A percentile compares a stretch with the other conserved stretches of the same genome.
These are phyloP conservation scores for Ramalina intermedia DNA, from an alignment of 495 filamentous ascomycete genomes.

Conservation along the genomic window DNA sequence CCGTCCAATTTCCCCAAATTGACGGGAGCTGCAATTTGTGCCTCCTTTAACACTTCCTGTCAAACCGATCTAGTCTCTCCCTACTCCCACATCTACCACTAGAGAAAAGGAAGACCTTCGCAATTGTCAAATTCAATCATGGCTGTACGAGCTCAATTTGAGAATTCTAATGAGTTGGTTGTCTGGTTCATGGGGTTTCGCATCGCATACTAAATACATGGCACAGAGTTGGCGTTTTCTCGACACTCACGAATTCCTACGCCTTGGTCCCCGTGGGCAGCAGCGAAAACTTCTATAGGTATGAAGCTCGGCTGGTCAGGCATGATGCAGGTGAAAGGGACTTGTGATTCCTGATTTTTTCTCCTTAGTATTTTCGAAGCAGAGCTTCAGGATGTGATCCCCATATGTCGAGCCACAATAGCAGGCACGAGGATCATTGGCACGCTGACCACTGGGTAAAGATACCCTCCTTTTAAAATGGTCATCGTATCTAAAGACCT, in stretches of 20 bases:
- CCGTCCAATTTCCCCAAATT: too few relatives aligned
- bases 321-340: neutral
- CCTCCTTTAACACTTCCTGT: too few relatives aligned
- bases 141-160: slow-evolving; percentile 83
- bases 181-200: neutral
- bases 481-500: neutral
- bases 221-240: slow-evolving; percentile 89
- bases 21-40: too few relatives aligned
- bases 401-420: slow-evolving; percentile 95
- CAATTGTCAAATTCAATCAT: slow-evolving; percentile 27
- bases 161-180: slow-evolving; percentile 94
- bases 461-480: neutral
- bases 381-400: slow-evolving; percentile 92
- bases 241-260: slow-evolving; percentile 92
- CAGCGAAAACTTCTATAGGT: slow-evolving; percentile 97
- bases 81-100: neutral
- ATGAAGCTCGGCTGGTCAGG: slow-evolving; percentile 1
- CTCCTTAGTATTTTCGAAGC: slow-evolving; percentile 68
- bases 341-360: too few relatives aligned
- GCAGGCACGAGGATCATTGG: slow-evolving; percentile 92
- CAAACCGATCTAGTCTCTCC: too few relatives aligned
- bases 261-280: slow-evolving; percentile 84
- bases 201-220: neutral
- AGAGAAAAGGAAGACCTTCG: neutral
- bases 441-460: slow-evolving; percentile 84